Base-by-base conservation (phyloP, 345 rosid species). In the Salix exigua region DNA sequence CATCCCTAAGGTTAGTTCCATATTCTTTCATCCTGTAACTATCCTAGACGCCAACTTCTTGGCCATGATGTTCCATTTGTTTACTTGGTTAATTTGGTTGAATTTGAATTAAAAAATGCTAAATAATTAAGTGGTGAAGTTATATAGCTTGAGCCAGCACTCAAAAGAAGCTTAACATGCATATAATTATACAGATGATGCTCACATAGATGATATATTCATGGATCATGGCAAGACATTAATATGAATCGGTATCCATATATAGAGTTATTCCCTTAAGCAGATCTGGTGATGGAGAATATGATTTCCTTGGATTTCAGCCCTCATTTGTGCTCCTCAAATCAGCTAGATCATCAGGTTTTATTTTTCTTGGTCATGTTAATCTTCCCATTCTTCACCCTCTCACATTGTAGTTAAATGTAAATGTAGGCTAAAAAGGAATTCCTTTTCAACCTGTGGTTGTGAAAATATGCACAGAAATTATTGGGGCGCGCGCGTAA, bases 231-330 rank as follows among this genome's bases (percentile, higher is more conserved):
- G 89, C 1, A 89, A 77, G 80, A 79, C 4, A 80, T 53, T 80
- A 83, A 93, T 70, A 88, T 93, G 40, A 84, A 92, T 5, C 93
- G 99, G 99, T 91, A 95, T 66, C 96, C 97, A 33, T n/a, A n/a
- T n/a, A n/a, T 75, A 86, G 97, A 75, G 88, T 85, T 30, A 30
- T 30, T 79, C 87, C 98, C 2, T 48, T 83, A 23, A 73, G 83
- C 40, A 50, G 82, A 0, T 65, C 86, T 19, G 98, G 97, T 1
- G 79, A 88, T 35, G 99, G 96, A 68, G 82, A 85, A 1, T 86
- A 81, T 62, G 99, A 93, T 65, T 93, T 90, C 73, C 74, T 91
- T 44, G 97, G 97, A 1, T 93, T 95, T 75, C 97, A 87, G 77
- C 65, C 93, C 68, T 77, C 88, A 4, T 85, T 95, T 18, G 50